Base-by-base conservation (phyloP, 2,329 filamentous ascomycete species). In the Phoma sp. region DNA sequence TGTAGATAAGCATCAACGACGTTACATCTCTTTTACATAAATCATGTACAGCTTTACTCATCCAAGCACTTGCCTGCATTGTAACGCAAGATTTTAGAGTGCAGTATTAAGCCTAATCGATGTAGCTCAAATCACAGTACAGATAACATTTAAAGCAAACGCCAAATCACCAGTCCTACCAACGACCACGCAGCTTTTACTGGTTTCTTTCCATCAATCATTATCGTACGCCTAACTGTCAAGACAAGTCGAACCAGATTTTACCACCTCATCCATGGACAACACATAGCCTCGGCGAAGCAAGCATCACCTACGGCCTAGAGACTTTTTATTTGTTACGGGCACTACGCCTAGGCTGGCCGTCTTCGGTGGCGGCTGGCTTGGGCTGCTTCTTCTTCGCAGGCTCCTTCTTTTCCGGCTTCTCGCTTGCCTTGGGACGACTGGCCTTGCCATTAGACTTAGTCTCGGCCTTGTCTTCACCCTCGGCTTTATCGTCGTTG, bases 331-430 rank as follows among this genome's bases (percentile, higher is more conserved):
- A 59, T 59, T 57, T 69, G 61, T 78, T 77, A 52, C 80, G 72
- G 21, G 71, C 74, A 40, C 78, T 80, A 47, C 80, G 77, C 51
- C 80, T 68, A 23, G 79, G 79, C 70, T 80, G 73, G 36, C 80
- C 79, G 48, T 76, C 73, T 43, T 75, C 79, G 25, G 80, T 81
- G 10, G 80, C 79, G 28, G 80, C 78, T 62, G 77, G 77, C 76
- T 82, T 81, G 25, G 79, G 75, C 62, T 76, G 67, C 59, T 73
- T 76, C 72, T 81, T 80, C 62, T 67, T 66, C 14, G 60, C 68
- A 25, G 74, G 65, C 40, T 77, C 72, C 51, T 76, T 77, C 69
- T 78, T 74, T 37, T 74, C 71, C 47, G 69, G 69, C 61, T 68
- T 75, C 63, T 72, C 73, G 33, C 66, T 66, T 57, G 76, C 76